These are phyloP conservation scores for Claviceps pazoutovae DNA, from an alignment of 2,329 filamentous ascomycete genomes.

Conservation along the genomic window DNA sequence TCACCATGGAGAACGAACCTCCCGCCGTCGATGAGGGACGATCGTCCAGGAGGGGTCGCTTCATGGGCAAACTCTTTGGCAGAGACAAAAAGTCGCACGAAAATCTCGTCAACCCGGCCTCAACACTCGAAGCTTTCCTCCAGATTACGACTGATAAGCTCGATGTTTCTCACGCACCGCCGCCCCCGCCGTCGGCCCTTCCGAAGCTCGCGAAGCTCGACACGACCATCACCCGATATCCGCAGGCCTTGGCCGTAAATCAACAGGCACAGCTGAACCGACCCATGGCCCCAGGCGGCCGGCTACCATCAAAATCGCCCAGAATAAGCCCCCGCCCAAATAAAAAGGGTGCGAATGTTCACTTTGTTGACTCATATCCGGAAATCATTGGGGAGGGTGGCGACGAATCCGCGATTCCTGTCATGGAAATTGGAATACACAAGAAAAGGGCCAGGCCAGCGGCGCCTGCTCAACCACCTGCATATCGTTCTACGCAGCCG, in stretches of 20 bases:
- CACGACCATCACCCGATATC: constrained; percentile 41
- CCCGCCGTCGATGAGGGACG: constrained; percentile 25
- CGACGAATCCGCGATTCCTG: constrained; percentile 65
- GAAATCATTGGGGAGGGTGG: constrained; percentile 84
- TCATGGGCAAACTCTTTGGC: constrained; percentile 51
- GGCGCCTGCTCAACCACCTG: constrained; percentile 12
- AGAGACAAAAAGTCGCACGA: constrained; percentile 24
- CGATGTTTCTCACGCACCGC: constrained; percentile 36
- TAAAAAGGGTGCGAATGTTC: constrained; percentile 58
- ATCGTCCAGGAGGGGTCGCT: constrained; percentile 34
- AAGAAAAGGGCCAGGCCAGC: constrained; percentile 30
- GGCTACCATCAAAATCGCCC: constrained; percentile 28
- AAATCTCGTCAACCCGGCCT: constrained; percentile 24
- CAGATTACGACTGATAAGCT: constrained; percentile 41
- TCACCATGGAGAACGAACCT: constrained; percentile 32
- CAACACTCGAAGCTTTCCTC: constrained; percentile 46
- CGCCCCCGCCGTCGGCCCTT: constrained; percentile 25
- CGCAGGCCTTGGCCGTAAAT: constrained; percentile 35
- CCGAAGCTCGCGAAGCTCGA: constrained; percentile 43
- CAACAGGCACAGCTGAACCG: constrained; percentile 30
- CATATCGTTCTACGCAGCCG: constrained; percentile 2
- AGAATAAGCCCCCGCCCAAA: constrained; percentile 30
- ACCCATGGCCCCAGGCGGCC: constrained; percentile 22
- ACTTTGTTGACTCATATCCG: constrained; percentile 58
- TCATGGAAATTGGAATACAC: constrained; percentile 51